Conservation (phyloP, 2,329 filamentous ascomycete species). For the Fusarium ramigenum region DNA sequence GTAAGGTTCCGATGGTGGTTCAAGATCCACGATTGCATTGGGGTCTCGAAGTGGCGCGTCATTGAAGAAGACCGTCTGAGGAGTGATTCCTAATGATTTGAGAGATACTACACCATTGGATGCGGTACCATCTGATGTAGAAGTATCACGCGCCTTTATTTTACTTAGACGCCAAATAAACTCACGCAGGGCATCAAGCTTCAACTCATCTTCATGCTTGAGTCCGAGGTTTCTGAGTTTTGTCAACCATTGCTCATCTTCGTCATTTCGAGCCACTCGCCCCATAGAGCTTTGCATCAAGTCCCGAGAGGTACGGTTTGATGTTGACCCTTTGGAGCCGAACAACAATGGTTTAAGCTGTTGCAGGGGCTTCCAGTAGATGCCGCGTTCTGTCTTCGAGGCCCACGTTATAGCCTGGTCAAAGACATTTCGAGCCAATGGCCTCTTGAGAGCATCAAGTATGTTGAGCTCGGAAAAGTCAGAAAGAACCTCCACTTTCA, state of each 20-base stretch:
- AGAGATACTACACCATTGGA: constrained; percentile 69
- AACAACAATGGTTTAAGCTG: constrained; percentile 73
- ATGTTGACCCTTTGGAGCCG: constrained; percentile 64
- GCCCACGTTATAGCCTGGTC: constrained; percentile 91
- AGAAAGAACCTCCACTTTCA: constrained; percentile 75
- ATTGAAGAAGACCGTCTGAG: constrained; percentile 93
- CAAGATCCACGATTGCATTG: constrained; percentile 47
- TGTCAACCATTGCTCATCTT: constrained; percentile 93
- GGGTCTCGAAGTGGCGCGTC: constrained; percentile 67
- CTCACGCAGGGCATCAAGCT: constrained; percentile 84
- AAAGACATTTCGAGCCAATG: constrained; percentile 80
- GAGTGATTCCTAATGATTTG: constrained; percentile 78
- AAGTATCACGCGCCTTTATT: constrained; percentile 68
- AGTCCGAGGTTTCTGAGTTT: constrained; percentile 87
- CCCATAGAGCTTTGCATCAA: constrained; percentile 65
- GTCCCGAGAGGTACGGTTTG: constrained; percentile 66
- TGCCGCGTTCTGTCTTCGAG: constrained; percentile 77
- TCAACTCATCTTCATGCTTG: constrained; percentile 84
- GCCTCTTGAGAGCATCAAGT: constrained; percentile 84
- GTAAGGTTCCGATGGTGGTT: constrained; percentile 60
- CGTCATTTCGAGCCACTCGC: constrained; percentile 79
- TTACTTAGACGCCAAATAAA: constrained; percentile 90
- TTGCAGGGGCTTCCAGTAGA: constrained; percentile 86
- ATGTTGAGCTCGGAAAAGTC: constrained; percentile 77
- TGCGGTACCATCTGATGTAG: constrained; percentile 47